Conservation (phyloP, 495 filamentous ascomycete genomes). For the Durotheca rogersii region DNA sequence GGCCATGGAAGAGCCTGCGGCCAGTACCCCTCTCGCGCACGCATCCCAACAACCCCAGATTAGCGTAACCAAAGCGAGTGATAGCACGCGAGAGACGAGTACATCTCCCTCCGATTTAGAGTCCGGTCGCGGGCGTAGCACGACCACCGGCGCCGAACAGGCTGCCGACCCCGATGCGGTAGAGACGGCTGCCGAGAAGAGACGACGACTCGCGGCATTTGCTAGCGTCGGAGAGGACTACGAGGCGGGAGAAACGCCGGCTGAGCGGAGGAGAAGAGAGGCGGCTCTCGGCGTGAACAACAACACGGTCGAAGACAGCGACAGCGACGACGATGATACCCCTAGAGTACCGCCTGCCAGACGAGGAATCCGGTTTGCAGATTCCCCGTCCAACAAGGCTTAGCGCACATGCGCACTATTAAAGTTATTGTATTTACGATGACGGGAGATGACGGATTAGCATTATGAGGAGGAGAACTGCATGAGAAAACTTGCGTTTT, state of each 20-base stretch:
- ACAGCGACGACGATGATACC: constrained; percentile 64
- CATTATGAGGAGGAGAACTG: constrained; percentile 6
- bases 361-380: constrained; percentile 50
- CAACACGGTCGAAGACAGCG: constrained; percentile 51
- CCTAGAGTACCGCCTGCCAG: constrained; percentile 46
- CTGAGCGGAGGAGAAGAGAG: constrained; percentile 77
- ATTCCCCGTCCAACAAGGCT: constrained; percentile 35
- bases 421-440: constrained; percentile 4
- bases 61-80: constrained; percentile 27
- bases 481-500: constrained; percentile 18
- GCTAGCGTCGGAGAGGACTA: constrained; percentile 40
- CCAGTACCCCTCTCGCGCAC: constrained; percentile 17
- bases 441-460: constrained; percentile 4
- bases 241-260: constrained; percentile 71
- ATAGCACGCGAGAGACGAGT: constrained; percentile 21
- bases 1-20: constrained; percentile 51
- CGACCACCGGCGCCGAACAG: constrained; percentile 9
- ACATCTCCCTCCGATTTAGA: constrained; percentile 13
- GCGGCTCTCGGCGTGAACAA: constrained; percentile 73
- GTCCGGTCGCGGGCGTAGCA: constrained; percentile 24
- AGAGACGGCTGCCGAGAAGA: constrained; percentile 46
- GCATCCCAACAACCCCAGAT: constrained; percentile 28
- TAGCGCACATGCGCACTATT: constrained; percentile 3
- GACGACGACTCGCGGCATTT: constrained; percentile 42
- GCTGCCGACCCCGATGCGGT: constrained; percentile 28